These are phyloP conservation scores for Alternaria sp. DNA, from an alignment of 2,329 filamentous ascomycete species.

Conservation along the genomic window DNA sequence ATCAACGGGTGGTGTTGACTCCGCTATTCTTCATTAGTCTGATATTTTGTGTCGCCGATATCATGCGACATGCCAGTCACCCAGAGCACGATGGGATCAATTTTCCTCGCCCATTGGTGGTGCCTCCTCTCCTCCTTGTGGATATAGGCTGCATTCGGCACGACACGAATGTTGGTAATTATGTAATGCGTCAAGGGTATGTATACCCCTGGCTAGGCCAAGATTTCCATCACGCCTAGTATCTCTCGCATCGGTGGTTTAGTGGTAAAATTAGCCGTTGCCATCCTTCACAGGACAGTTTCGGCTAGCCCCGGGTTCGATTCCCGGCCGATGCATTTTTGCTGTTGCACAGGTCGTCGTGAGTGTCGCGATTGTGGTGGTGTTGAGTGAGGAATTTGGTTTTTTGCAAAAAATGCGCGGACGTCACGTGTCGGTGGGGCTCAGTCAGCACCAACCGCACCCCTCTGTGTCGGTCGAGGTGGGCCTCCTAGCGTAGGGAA, in stretches of 20 bases:
- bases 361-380: too few species aligned
- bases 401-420: too few species aligned
- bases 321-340: too few species aligned
- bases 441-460: too few species aligned
- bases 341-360: too few species aligned
- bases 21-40: neutral
- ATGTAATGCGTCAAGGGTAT: neutral
- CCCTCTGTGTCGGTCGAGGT: neutral
- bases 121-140: neutral
- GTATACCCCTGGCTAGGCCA: neutral
- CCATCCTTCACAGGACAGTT: too few species aligned
- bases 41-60: neutral
- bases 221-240: too few species aligned
- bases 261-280: too few species aligned
- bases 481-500: neutral
- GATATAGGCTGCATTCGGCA: neutral
- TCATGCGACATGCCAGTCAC: neutral
- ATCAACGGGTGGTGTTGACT: neutral
- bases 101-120: neutral
- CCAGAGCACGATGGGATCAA: neutral
- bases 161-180: constrained; percentile 6
- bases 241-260: too few species aligned
- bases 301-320: too few species aligned
- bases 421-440: too few species aligned
- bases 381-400: too few species aligned